A percentile compares a stretch with the other conserved stretches of the same genome.
phyloP scores from a whole-genome alignment of 2,329 filamentous ascomycete genomes.

The Xylariaceae sp. region DNA sequence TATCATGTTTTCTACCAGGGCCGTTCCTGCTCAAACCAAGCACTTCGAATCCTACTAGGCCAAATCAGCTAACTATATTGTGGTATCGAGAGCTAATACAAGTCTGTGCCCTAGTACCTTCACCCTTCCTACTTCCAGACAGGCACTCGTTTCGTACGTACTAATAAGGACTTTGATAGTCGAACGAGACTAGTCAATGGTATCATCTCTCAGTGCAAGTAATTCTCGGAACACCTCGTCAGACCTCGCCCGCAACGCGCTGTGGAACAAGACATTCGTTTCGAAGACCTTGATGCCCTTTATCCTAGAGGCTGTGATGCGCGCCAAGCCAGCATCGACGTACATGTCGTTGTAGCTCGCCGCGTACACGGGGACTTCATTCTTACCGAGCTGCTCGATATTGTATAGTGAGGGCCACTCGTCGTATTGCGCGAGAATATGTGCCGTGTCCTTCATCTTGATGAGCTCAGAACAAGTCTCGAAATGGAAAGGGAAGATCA shows the following conservation, averaged over 20 bases:
- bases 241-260: conserved; percentile 74
- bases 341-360: conserved; percentile 94
- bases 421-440: conserved; percentile 70
- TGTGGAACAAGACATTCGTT: conserved; percentile 88
- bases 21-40: too few species aligned
- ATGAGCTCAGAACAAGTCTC: conserved; percentile 78
- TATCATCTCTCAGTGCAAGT: conserved; percentile 77
- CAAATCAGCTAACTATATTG: neutral
- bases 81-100: too few species aligned
- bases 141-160: too few species aligned
- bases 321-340: conserved; percentile 77
- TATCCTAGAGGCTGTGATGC: conserved; percentile 76
- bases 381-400: conserved; percentile 72
- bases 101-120: too few species aligned
- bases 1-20: too few species aligned
- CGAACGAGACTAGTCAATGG: conserved; percentile 56
- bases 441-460: conserved; percentile 71
- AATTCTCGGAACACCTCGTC: conserved; percentile 80
- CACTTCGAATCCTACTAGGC: too few species aligned
- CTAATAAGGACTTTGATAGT: too few species aligned
- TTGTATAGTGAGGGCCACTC: conserved; percentile 84
- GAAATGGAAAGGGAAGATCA: conserved; percentile 89
- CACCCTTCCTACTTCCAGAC: neutral
- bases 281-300: conserved; percentile 80
- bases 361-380: conserved; percentile 85